Base-by-base conservation (phyloP, 768 basidiomycete species). In the Coprinopsis marcescibilis region DNA sequence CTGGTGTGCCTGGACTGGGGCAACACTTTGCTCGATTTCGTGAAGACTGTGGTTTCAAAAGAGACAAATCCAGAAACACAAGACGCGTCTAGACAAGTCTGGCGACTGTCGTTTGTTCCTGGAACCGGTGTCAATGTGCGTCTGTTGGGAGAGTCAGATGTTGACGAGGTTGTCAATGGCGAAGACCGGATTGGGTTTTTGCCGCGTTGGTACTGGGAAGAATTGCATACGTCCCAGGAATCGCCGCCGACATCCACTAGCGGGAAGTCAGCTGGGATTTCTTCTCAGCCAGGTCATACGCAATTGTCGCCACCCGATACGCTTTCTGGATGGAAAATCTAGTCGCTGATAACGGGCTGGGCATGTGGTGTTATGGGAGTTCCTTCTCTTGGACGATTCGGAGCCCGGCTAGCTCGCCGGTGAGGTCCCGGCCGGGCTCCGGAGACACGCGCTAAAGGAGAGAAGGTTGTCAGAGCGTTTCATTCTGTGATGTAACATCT, bases 101-200 rank as follows among this genome's bases (percentile, higher is more conserved):
- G 88, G 86, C 78, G 89, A 34, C 77, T 83, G 23, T 72, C 60
- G 36, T 87, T 91, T 53, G 61, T 60, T 2, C 86, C 87, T 52
- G 65, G 70, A 27, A 60, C 60, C 32, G 88, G 87, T 2, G 66
- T 82, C n/a, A 67, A 60, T n/a, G 57, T 81, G 34, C 55, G 56
- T 36, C 56, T 63, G 38, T 67, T 92, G 27, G 76, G 76, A 49
- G 60, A 64, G 3, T 61, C 56, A 38, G 79, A 68, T 8, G 64
- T 79, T 24, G 68, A 64, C 36, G 85, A 85, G 14, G 84, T 88
- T 1, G 66, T 65, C 48, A 75, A 68, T 19, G 79, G 77, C 3
- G 86, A 89, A 61, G 83, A 86, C 43, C 67, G 89, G 40, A 73
- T 87, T 17, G 89, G 89, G n/a, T 85, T 91, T 54, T 57, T 91